Base-by-base conservation (phyloP, 495 filamentous ascomycete genomes). In the Xylaria longipes region DNA sequence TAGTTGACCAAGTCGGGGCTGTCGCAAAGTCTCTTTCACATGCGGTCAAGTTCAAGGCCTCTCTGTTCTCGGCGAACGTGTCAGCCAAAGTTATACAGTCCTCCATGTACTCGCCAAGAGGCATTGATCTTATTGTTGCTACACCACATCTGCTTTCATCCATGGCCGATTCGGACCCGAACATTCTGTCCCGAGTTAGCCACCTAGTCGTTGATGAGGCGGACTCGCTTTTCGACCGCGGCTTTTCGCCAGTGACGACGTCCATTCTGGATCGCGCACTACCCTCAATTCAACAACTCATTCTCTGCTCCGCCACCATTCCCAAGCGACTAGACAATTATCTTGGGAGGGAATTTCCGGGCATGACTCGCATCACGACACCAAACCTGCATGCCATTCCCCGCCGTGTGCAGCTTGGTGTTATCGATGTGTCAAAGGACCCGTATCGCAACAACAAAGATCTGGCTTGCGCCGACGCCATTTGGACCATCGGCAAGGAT, bases 221-320 rank as follows among this genome's bases (percentile, higher is more conserved):
- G 31, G 96, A 99, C 81, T 97, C 94, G 15, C 89, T 99, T 15
- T 88, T 98, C 77, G 97, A 99, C 80, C 92, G 94, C 64, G 94
- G 93, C 39, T 99, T 99, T 84, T 82, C 90, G 2, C 91, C 93
- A 1, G 90, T 90, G 35, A 98, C 97, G 1, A 91, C 89, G 17
- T 86, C 88, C 60, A 91, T 98, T 70, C 87, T 98, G 71, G 91
- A 95, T 76, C 90, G 92, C 72, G 86, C 88, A 4, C 85, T 89
- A 2, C 91, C 94, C 2, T 94, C 93, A 0, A 85, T 98, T 11
- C 88, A 92, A 71, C 94, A 97, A 77, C 86, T 98, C n/a, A 88
- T 99, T 29, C 89, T 98, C 69, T 98, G 96, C 84, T 98, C 96
- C 4, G 96, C 96, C 71, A 99, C 96, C 15, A 98, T 99, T 72